phyloP scores from a whole-genome alignment of 2,329 filamentous ascomycete species.

The Didymosphaeria variabile region DNA sequence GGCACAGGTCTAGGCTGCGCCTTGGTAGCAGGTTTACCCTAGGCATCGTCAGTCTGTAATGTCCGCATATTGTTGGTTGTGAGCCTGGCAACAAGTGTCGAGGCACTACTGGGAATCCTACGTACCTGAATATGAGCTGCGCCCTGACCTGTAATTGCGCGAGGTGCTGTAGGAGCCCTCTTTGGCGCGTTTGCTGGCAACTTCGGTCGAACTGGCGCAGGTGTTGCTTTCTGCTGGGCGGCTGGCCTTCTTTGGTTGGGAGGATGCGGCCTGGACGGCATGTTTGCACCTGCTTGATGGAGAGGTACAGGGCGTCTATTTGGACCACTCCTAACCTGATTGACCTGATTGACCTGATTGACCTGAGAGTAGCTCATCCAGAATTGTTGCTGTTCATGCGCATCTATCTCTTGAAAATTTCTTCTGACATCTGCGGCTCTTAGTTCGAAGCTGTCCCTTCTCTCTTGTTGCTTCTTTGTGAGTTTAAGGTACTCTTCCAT shows the following conservation, averaged over 20 bases:
- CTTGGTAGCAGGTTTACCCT: background rate
- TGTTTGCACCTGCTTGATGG: background rate
- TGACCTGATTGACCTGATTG: background rate
- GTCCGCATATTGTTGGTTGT: too few relatives aligned
- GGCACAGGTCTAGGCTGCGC: background rate
- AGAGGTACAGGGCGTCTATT: background rate
- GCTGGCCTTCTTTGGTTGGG: background rate
- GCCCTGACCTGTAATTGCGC: background rate
- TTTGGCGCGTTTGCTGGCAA: background rate
- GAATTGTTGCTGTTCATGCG: constrained; percentile 19
- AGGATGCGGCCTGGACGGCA: background rate
- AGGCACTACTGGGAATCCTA: background rate
- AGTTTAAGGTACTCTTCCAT: background rate
- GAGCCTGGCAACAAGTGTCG: background rate
- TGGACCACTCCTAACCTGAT: background rate
- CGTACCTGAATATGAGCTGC: background rate
- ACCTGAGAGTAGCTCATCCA: constrained; percentile 5
- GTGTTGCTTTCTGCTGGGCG: background rate
- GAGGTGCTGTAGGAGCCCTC: background rate
- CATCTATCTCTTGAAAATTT: constrained; percentile 15
- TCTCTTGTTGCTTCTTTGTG: background rate
- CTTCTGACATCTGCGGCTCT: background rate
- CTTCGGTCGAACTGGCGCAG: background rate
- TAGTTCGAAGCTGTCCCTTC: constrained; percentile 4
- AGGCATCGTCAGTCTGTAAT: background rate